phyloP scores from a whole-genome alignment of 1,284 basidiomycete genomes.

The Cutaneotrichosporon sp. region DNA sequence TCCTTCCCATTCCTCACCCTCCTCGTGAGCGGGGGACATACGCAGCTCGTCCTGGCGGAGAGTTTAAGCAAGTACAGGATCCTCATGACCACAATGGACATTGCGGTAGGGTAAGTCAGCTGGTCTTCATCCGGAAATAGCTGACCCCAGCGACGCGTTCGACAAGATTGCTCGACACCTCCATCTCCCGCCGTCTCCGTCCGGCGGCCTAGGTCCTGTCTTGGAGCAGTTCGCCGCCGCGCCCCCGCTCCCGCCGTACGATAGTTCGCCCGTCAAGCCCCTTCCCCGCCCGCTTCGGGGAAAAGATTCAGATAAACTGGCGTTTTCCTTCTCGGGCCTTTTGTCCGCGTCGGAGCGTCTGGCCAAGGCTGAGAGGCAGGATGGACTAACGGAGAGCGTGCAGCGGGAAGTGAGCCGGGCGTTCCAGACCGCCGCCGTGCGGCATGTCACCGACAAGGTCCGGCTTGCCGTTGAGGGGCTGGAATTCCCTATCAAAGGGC shows the following conservation, averaged over 20 bases:
- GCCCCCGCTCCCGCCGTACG: constrained; percentile 27
- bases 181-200: constrained; percentile 58
- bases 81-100: constrained; percentile 70
- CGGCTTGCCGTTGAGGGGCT: constrained; percentile 55
- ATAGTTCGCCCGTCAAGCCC: constrained; percentile 41
- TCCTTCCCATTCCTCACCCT: constrained; percentile 80
- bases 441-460: constrained; percentile 71
- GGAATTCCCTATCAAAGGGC: constrained; percentile 50
- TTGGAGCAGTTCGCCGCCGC: constrained; percentile 60
- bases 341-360: constrained; percentile 56
- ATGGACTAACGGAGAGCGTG: constrained; percentile 9
- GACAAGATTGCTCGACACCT: constrained; percentile 74
- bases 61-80: constrained; percentile 61
- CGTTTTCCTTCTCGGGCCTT: constrained; percentile 72
- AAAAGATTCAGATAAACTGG: constrained; percentile 39
- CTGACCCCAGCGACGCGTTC: constrained; percentile 56
- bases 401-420: constrained; percentile 56
- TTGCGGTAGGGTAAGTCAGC: constrained; percentile 60
- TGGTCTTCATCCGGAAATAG: background rate
- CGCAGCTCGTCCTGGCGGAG: constrained; percentile 70
- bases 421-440: constrained; percentile 68
- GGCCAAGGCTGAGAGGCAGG: constrained; percentile 1
- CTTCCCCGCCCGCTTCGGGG: constrained; percentile 56
- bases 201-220: constrained; percentile 64
- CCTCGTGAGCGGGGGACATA: constrained; percentile 85